These are phyloP conservation scores for Penicillium sp. DNA, from an alignment of 2,329 filamentous ascomycete species.

Conservation along the genomic window DNA sequence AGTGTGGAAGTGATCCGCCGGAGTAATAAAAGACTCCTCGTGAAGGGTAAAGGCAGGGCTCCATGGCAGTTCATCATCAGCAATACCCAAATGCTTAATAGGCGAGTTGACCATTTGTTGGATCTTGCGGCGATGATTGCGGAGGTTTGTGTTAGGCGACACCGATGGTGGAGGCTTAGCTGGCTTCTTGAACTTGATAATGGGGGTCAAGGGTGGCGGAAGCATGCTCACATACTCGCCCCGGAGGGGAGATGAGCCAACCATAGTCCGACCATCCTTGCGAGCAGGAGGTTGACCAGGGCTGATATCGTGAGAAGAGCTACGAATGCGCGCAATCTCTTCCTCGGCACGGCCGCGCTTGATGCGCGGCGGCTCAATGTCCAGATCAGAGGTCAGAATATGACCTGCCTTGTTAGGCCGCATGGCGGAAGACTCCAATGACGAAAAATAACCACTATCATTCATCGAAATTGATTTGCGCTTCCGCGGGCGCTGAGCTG, in stretches of 20 bases:
- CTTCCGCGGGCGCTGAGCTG: constrained; percentile 69
- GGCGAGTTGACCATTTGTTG: constrained; percentile 82
- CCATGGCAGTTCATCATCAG: constrained; percentile 51
- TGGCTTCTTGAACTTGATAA: constrained; percentile 77
- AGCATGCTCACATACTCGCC: constrained; percentile 64
- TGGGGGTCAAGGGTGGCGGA: constrained; percentile 80
- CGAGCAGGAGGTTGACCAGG: constrained; percentile 64
- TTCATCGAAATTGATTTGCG: constrained; percentile 80
- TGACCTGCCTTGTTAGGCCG: constrained; percentile 70
- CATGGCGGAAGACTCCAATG: constrained; percentile 86
- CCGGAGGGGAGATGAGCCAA: constrained; percentile 73
- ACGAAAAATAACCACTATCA: constrained; percentile 97
- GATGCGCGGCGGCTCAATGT: constrained; percentile 75
- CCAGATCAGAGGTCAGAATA: constrained; percentile 74
- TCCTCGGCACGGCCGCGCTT: constrained; percentile 93
- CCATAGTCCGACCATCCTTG: constrained; percentile 41
- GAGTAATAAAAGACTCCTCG: constrained; percentile 49
- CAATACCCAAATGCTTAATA: constrained; percentile 54
- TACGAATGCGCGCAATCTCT: constrained; percentile 90
- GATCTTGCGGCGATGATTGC: constrained; percentile 84
- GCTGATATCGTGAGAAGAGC: constrained; percentile 85
- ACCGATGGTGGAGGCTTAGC: constrained; percentile 73
- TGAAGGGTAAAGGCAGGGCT: constrained; percentile 60
- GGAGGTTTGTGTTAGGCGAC: constrained; percentile 90
- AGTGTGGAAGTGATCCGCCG: constrained; percentile 51